phyloP scores from a whole-genome alignment of 2,329 filamentous ascomycete species.

The Teratosphaeria epicoccoides region DNA sequence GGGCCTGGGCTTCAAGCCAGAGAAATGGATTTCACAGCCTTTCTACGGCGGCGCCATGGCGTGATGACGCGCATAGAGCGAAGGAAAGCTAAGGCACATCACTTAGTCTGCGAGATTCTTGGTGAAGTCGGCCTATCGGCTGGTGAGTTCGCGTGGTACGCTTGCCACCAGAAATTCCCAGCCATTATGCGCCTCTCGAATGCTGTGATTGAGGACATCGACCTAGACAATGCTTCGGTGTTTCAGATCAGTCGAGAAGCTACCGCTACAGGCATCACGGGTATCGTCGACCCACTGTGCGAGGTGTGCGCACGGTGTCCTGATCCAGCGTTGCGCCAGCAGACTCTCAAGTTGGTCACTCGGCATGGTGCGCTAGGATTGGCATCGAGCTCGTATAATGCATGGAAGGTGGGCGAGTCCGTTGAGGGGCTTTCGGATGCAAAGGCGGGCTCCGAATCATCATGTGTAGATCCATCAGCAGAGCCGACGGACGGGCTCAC shows the following conservation, averaged over 20 bases:
- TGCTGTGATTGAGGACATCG: conserved; percentile 9
- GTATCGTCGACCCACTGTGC: conserved; percentile 16
- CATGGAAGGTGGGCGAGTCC: conserved; percentile 19
- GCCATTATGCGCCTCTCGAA: conserved; percentile 16
- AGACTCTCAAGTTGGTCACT: conserved; percentile 15
- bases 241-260: background rate
- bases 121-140: conserved; percentile 13
- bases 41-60: conserved; percentile 6
- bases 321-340: conserved; percentile 11
- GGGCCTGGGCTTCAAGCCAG: conserved; percentile 12
- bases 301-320: conserved; percentile 16
- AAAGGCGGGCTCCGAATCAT: conserved; percentile 4
- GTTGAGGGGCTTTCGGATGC: conserved; percentile 14
- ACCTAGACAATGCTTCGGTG: background rate
- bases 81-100: conserved; percentile 16
- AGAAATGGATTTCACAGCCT: conserved; percentile 13
- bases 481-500: conserved; percentile 10
- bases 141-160: conserved; percentile 15
- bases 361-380: conserved; percentile 15
- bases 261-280: conserved; percentile 12
- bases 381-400: conserved; percentile 15
- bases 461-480: conserved; percentile 6
- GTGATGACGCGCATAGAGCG: conserved; percentile 7
- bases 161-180: conserved; percentile 11
- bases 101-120: conserved; percentile 15